Evolutionary conservation across 306 rosid genomes (phyloP).

Genomic region (Abrus precatorius): DNA sequence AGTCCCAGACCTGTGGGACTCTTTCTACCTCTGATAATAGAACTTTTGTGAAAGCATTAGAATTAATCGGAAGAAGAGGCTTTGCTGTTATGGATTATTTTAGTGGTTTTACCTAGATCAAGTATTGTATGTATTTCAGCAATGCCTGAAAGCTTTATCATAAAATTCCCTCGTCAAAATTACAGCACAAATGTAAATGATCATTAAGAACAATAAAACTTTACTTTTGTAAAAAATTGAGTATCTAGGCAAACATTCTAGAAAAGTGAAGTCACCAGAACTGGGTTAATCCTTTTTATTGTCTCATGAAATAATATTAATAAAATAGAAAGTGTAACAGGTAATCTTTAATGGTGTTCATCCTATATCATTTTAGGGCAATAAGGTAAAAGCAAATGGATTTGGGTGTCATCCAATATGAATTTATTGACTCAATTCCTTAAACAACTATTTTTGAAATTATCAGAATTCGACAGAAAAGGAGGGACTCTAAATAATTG

Average conservation of each 20-base stretch:
- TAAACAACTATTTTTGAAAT: background rate
- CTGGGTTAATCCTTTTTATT: background rate
- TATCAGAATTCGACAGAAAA: background rate
- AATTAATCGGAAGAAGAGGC: constrained; percentile 5
- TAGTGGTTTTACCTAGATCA: constrained; percentile 23
- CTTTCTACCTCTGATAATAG: constrained; percentile 25
- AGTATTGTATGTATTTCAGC: constrained; percentile 12
- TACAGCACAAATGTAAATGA: constrained; percentile 18
- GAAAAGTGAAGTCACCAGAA: constrained; percentile 10
- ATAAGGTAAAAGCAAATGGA: background rate
- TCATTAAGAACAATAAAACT: constrained; percentile 7
- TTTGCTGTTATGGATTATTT: background rate
- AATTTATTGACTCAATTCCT: background rate
- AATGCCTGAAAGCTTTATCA: constrained; percentile 28
- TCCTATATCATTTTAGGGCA: constrained; percentile 16
- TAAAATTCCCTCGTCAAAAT: constrained; percentile 12
- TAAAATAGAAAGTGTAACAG: background rate
- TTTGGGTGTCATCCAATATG: constrained; percentile 18
- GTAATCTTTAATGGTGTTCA: background rate
- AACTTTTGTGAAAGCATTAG: background rate
- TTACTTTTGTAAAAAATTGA: background rate
- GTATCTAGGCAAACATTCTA: constrained; percentile 5
- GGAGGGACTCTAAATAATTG: background rate
- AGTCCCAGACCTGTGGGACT: constrained; percentile 8
- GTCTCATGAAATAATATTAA: constrained; percentile 3